These are phyloP conservation scores for Arthrobotrys musiformis DNA, from an alignment of 2,329 filamentous ascomycete genomes.

Conservation along the genomic window DNA sequence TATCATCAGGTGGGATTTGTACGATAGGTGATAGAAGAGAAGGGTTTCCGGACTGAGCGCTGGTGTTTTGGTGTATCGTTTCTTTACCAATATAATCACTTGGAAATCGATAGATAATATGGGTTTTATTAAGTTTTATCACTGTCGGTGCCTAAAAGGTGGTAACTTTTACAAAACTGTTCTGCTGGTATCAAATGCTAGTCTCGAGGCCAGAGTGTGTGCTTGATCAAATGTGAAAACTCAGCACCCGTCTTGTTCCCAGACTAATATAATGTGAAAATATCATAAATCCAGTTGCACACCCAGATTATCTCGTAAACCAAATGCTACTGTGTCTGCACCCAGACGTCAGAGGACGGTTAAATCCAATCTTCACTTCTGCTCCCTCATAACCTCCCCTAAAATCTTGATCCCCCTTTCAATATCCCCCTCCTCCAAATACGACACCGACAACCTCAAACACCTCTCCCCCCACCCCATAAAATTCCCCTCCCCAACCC, in stretches of 20 bases:
- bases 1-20: neutral
- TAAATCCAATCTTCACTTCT: constrained; percentile 22
- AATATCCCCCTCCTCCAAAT: constrained; percentile 54
- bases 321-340: too few relatives aligned
- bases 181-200: too few relatives aligned
- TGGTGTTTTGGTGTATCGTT: constrained; percentile 8
- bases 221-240: too few relatives aligned
- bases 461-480: constrained; percentile 57
- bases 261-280: too few relatives aligned
- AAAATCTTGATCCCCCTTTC: constrained; percentile 56
- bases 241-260: too few relatives aligned
- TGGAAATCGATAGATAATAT: neutral
- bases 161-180: too few relatives aligned
- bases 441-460: constrained; percentile 58
- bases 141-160: too few relatives aligned
- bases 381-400: constrained; percentile 50
- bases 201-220: too few relatives aligned
- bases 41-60: neutral
- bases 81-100: neutral
- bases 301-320: too few relatives aligned
- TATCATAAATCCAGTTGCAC: too few relatives aligned
- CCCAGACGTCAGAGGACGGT: too few relatives aligned
- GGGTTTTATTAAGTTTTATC: too few relatives aligned
- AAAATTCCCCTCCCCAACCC: constrained; percentile 55
- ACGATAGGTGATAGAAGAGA: neutral